Evolutionary conservation across 176 grass and related monocot genomes (phyloP).

Genomic region (Avena sativa): DNA sequence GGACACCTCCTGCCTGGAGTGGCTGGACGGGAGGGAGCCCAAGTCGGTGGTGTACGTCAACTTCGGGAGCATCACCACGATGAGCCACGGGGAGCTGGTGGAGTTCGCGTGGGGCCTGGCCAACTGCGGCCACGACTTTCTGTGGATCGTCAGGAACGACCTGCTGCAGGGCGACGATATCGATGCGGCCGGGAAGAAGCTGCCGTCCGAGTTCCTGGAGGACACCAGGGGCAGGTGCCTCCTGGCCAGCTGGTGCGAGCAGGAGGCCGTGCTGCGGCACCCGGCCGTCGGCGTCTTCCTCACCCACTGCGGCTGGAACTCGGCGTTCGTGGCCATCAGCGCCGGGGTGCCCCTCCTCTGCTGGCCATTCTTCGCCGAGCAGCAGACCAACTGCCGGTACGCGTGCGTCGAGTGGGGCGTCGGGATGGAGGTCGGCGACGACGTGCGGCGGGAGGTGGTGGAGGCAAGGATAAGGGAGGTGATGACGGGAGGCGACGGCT

Average conservation of each 20-base stretch:
- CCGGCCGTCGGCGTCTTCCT: slow-evolving; percentile 45
- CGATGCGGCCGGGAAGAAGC: neutral
- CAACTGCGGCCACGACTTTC: neutral
- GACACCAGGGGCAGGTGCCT: neutral
- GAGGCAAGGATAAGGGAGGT: neutral
- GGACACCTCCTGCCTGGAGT: neutral
- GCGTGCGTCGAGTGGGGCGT: neutral
- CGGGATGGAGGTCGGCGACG: neutral
- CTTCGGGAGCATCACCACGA: slow-evolving; percentile 43
- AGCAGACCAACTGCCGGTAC: slow-evolving; percentile 39
- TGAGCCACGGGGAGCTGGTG: neutral
- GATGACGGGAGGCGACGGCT: neutral
- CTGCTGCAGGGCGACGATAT: neutral
- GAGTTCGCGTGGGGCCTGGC: slow-evolving; percentile 42
- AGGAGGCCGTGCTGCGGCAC: slow-evolving; percentile 50
- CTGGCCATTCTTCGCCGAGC: slow-evolving; percentile 51
- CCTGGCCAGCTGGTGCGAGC: slow-evolving; percentile 45
- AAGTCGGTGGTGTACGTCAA: slow-evolving; percentile 52
- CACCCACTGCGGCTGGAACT: slow-evolving; percentile 53
- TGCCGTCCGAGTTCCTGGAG: slow-evolving; percentile 16
- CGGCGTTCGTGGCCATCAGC: slow-evolving; percentile 14
- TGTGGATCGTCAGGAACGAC: slow-evolving; percentile 32
- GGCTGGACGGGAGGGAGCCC: neutral
- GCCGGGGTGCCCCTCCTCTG: slow-evolving; percentile 36
- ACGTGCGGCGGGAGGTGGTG: neutral